phyloP scores from a whole-genome alignment of 306 rosid genomes.

The Fagus sylvatica region DNA sequence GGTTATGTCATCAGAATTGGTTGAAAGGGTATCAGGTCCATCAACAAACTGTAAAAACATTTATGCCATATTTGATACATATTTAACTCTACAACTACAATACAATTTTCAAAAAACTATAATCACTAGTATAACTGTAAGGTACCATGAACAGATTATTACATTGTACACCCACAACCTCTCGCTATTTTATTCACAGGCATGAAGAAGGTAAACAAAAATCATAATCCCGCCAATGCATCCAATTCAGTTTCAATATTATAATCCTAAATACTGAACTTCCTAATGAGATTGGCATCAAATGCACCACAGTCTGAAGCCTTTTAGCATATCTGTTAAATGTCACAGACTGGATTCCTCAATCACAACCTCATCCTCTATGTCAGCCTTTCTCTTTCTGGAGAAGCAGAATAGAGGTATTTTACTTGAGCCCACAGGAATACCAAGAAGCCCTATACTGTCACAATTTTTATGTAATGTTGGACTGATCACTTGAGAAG shows the following conservation, averaged over 20 bases:
- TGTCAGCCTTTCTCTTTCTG: conserved; percentile 29
- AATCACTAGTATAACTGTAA: conserved; percentile 35
- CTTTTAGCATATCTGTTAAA: conserved; percentile 25
- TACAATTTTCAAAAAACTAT: conserved; percentile 22
- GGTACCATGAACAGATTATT: conserved; percentile 53
- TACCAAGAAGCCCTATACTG: conserved; percentile 25
- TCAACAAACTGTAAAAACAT: background rate
- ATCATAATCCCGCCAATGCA: conserved; percentile 31
- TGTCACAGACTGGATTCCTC: conserved; percentile 7
- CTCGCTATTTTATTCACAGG: conserved; percentile 47
- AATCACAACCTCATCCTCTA: conserved; percentile 26
- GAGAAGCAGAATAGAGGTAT: conserved; percentile 19
- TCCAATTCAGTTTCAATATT: conserved; percentile 30
- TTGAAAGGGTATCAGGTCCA: background rate
- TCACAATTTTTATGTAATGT: conserved; percentile 21
- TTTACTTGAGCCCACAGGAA: conserved; percentile 12
- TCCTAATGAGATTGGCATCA: conserved; percentile 37
- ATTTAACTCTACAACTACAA: conserved; percentile 31
- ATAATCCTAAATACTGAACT: conserved; percentile 38
- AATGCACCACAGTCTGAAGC: conserved; percentile 21
- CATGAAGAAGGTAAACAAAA: conserved; percentile 46
- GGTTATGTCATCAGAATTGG: background rate
- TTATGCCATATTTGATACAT: conserved; percentile 21
- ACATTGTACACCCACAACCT: conserved; percentile 56
- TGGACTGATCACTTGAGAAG: conserved; percentile 23